A percentile compares a stretch with the other conserved stretches of the same genome.
Evolutionary conservation across 805 yeast species (phyloP).

Genomic region (Metschnikowia henanensis): DNA sequence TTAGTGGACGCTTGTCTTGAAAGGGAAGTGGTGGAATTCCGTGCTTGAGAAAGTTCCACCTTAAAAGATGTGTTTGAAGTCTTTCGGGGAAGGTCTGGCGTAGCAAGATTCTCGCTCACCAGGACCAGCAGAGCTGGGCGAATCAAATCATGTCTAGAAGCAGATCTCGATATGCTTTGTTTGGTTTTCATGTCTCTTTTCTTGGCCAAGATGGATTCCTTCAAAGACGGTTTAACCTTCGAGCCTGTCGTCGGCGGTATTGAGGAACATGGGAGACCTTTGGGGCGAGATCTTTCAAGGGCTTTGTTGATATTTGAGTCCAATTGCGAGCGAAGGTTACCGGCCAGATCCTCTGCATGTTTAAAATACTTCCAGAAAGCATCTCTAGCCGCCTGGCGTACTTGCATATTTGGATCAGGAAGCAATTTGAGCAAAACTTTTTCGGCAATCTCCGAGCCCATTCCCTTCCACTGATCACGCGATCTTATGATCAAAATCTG

Average conservation of each 20-base stretch:
- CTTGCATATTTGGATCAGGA: conserved; percentile 77
- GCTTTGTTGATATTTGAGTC: conserved; percentile 55
- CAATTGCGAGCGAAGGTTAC: conserved; percentile 34
- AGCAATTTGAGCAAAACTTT: conserved; percentile 60
- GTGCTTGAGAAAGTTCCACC: neutral
- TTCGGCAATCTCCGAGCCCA: conserved; percentile 43
- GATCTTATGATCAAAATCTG: conserved; percentile 59
- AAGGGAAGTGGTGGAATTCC: neutral
- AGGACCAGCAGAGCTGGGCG: neutral
- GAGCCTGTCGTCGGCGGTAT: conserved; percentile 1
- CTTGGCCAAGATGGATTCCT: conserved; percentile 47
- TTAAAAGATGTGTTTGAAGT: neutral
- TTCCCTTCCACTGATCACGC: conserved; percentile 23
- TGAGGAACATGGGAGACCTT: neutral
- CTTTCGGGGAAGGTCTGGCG: neutral
- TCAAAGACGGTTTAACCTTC: conserved; percentile 45
- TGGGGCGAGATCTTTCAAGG: conserved; percentile 58
- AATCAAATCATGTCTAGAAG: conserved; percentile 11
- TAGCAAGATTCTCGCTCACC: neutral
- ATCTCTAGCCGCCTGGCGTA: conserved; percentile 70
- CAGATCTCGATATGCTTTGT: conserved; percentile 19
- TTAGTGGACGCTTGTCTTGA: neutral
- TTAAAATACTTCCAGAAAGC: conserved; percentile 70
- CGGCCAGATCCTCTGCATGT: conserved; percentile 54
- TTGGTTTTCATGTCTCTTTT: conserved; percentile 36